Percentiles rank a stretch among this genome's conserved stretches.
Conservation (phyloP, 73 alveolate genomes). For the Paramecium primaurelia region DNA sequence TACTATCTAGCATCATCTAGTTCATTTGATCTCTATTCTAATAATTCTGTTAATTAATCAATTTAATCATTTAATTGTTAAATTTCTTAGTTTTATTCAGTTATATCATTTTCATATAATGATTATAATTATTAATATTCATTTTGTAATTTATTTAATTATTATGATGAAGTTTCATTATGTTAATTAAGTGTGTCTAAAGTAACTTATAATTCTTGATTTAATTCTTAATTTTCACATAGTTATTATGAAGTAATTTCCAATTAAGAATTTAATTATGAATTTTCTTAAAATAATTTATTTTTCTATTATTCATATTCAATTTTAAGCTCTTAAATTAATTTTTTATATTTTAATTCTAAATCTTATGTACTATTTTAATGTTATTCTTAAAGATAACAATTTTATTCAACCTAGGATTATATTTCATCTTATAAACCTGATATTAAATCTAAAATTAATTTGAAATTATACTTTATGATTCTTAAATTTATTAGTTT, state of each 20-base stretch:
- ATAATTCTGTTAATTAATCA: neutral
- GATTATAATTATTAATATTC: neutral
- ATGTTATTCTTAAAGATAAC: neutral
- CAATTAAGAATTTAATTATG: neutral
- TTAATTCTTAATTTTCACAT: neutral
- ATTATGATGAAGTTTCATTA: neutral
- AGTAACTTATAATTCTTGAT: neutral
- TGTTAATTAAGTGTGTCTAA: neutral
- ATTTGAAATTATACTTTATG: neutral
- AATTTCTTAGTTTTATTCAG: neutral
- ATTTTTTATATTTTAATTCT: neutral
- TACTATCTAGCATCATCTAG: neutral
- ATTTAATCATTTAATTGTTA: neutral
- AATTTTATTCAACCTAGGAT: neutral
- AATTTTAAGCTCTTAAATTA: neutral
- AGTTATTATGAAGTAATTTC: neutral
- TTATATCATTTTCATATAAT: neutral
- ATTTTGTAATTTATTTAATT: neutral
- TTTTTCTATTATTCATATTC: neutral
- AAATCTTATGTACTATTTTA: neutral
- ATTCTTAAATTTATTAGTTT: neutral
- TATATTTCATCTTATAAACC: neutral
- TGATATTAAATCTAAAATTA: neutral
- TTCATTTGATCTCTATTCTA: neutral
- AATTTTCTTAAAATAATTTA: neutral